Evolutionary conservation across 129 eudicot genomes (phyloP).

Genomic region (Flaveria robusta): DNA sequence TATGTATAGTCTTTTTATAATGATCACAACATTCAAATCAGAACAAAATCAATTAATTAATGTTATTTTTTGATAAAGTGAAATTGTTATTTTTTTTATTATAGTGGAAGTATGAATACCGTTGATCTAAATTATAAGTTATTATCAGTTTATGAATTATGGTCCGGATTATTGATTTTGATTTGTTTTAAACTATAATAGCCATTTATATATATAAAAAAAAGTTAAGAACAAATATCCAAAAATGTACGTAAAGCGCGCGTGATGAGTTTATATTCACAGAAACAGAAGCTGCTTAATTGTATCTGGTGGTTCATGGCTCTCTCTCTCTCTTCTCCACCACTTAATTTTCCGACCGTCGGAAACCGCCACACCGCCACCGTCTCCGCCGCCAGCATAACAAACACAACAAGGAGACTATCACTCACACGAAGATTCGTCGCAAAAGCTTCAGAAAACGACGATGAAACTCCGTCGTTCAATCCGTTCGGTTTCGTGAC

Average conservation of each 20-base stretch:
- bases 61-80: no score
- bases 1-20: no score
- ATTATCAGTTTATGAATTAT: no score
- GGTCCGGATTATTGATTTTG: no score
- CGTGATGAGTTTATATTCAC: slow-evolving; percentile 32
- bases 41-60: no score
- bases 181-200: no score
- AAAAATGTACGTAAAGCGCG: slow-evolving; percentile 11
- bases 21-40: no score
- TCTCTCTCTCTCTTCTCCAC: slow-evolving; percentile 49
- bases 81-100: no score
- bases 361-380: slow-evolving; percentile 5
- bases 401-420: slow-evolving; percentile 25
- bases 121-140: no score
- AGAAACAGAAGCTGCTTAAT: slow-evolving; percentile 18
- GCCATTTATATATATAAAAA: not conserved
- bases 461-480: slow-evolving; percentile 58
- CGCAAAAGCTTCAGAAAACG: slow-evolving; percentile 54
- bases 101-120: no score
- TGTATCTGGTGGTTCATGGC: slow-evolving; percentile 40
- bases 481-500: slow-evolving; percentile 97
- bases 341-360: slow-evolving; percentile 30
- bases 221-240: not conserved
- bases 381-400: slow-evolving; percentile 16
- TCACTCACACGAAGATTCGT: slow-evolving; percentile 22